These are phyloP conservation scores for Tetracladium setigerum DNA, from an alignment of 495 filamentous ascomycete genomes.

Conservation along the genomic window DNA sequence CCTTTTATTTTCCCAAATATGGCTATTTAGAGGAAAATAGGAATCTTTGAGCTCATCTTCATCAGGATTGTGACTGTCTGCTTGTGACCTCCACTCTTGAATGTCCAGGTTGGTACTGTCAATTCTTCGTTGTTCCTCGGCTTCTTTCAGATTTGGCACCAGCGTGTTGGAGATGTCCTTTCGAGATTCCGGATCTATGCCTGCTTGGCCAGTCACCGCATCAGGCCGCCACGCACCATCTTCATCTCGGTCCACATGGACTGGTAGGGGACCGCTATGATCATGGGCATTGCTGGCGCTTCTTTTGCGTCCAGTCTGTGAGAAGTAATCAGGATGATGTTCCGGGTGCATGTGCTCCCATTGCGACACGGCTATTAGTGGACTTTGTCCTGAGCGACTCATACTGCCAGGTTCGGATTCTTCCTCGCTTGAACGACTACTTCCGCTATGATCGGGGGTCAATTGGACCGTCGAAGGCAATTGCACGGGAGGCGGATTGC, in stretches of 20 bases:
- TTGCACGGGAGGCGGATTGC: conserved; percentile 1
- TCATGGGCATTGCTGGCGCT: neutral
- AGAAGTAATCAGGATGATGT: neutral
- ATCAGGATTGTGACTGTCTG: conserved; percentile 11
- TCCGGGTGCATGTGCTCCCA: conserved; percentile 26
- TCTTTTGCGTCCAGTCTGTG: neutral
- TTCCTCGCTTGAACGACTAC: conserved; percentile 39
- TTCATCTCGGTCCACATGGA: conserved; percentile 5
- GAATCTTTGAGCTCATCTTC: conserved; percentile 9
- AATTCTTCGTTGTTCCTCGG: conserved; percentile 17
- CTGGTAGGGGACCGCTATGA: neutral
- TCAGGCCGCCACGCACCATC: conserved; percentile 15
- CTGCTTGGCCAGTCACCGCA: conserved; percentile 20
- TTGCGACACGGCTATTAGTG: conserved; percentile 39
- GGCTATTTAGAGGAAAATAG: conserved; percentile 5
- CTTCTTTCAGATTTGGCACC: conserved; percentile 22
- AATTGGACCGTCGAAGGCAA: conserved; percentile 21
- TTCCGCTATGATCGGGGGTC: conserved; percentile 41
- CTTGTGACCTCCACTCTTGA: conserved; percentile 20
- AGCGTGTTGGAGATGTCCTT: conserved; percentile 7
- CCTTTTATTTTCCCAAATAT: neutral
- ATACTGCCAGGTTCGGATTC: conserved; percentile 28
- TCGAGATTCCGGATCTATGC: conserved; percentile 20
- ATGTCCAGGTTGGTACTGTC: conserved; percentile 20
- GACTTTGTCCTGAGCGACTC: conserved; percentile 35